Evolutionary conservation across 164 flowering plant genomes (phyloP).

Genomic region (Aristolochia contorta): DNA sequence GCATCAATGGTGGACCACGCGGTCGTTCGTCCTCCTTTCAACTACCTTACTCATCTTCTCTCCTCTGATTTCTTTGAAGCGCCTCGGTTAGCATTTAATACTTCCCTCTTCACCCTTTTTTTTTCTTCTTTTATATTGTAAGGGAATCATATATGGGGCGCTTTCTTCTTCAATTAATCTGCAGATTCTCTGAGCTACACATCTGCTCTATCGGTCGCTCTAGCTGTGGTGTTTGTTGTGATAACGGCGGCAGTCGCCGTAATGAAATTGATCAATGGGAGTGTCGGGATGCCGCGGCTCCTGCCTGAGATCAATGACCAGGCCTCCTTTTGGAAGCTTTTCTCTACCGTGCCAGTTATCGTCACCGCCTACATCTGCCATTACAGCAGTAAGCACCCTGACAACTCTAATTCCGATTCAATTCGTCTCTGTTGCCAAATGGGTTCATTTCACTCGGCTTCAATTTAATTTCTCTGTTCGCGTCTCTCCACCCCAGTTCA

Average conservation of each 20-base stretch:
- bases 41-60: constrained; percentile 54
- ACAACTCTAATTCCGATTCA: no score
- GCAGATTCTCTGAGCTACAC: constrained; percentile 73
- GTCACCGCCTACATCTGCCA: constrained; percentile 79
- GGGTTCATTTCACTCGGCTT: neutral
- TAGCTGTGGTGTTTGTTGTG: constrained; percentile 64
- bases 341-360: constrained; percentile 54
- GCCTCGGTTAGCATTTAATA: constrained; percentile 49
- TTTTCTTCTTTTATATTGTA: neutral
- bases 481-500: constrained; percentile 51
- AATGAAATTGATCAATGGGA: constrained; percentile 37
- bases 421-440: no score
- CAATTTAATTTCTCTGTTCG: neutral
- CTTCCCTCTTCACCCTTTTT: neutral
- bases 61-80: constrained; percentile 66
- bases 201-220: constrained; percentile 62
- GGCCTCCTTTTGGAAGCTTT: constrained; percentile 66
- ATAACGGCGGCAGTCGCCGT: constrained; percentile 44
- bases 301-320: constrained; percentile 39
- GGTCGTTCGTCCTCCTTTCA: constrained; percentile 42
- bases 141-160: no score
- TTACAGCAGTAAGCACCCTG: constrained; percentile 41
- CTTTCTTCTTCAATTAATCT: neutral
- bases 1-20: constrained; percentile 66
- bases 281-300: constrained; percentile 42